These are phyloP conservation scores for Phycomyces blakesleeanus DNA, from an alignment of 192 early-diverging fungal genomes.

Conservation along the genomic window DNA sequence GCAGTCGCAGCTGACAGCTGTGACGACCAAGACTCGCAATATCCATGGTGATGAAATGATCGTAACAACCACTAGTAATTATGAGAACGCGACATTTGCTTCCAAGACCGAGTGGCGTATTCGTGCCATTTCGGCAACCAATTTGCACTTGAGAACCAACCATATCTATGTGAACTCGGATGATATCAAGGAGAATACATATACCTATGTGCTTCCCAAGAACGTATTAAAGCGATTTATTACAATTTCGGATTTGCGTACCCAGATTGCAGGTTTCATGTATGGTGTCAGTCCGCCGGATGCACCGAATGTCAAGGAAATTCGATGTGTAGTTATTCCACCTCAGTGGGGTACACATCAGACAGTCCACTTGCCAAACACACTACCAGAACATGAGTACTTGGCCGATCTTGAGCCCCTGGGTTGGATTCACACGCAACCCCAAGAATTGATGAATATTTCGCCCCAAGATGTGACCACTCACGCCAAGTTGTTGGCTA, in stretches of 20 bases:
- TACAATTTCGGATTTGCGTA: slow-evolving; percentile 88
- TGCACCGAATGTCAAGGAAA: slow-evolving; percentile 93
- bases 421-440: slow-evolving; percentile 98
- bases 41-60: slow-evolving; percentile 98
- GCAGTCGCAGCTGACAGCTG: slow-evolving; percentile 90
- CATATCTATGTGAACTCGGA: slow-evolving; percentile 96
- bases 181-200: slow-evolving; percentile 87
- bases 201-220: slow-evolving; percentile 96
- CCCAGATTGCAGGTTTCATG: slow-evolving; percentile 93
- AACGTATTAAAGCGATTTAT: slow-evolving; percentile 98
- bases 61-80: slow-evolving; percentile 95
- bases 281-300: slow-evolving; percentile 90
- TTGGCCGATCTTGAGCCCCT: slow-evolving; percentile 91
- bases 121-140: slow-evolving; percentile 95
- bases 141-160: slow-evolving; percentile 90
- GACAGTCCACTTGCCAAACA: slow-evolving; percentile 86
- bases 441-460: slow-evolving; percentile 84
- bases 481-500: slow-evolving; percentile 86
- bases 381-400: slow-evolving; percentile 87
- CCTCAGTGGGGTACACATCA: slow-evolving; percentile 98
- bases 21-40: slow-evolving; percentile 95
- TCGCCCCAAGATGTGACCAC: slow-evolving; percentile 88
- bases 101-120: slow-evolving; percentile 99
- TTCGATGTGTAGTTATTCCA: slow-evolving; percentile 89
- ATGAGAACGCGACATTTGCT: slow-evolving; percentile 95